Base-by-base conservation (phyloP, 2,329 filamentous ascomycete genomes). In the Penicillium olsonii region DNA sequence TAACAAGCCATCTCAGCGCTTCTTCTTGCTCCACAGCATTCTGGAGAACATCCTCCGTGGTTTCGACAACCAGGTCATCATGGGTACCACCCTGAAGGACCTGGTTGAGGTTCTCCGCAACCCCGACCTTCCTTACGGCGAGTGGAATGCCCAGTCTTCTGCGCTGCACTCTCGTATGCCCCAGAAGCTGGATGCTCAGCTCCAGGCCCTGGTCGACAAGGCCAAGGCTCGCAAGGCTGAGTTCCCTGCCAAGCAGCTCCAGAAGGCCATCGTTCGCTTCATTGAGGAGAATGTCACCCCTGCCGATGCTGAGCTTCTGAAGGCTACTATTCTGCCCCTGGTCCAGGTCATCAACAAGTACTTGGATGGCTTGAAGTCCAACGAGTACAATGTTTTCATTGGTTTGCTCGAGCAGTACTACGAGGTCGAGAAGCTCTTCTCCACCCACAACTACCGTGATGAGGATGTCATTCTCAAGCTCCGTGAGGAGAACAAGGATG, bases 141-240 rank as follows among this genome's bases (percentile, higher is more conserved):
- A 99, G 73, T 99, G 92, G 90, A 91, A 88, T 56, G 88, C 92
- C 5, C 91, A 97, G 68, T 94, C 95, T 61, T 95, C 94, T 41
- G 94, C 94, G 18, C 83, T 99, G n/a, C 92, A 97, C 73, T 89
- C 92, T 6, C 88, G 94, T 63, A 99, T 97, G 88, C 94, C 94
- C 0, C 87, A 92, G 68, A 96, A 92, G 76, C 84, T 99, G 24
- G 92, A 96, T 62, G 72, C 84, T 18, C 85, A 84, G 57, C 87
- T 99, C 59, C 84, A 86, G 11, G 88, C 94, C 64, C 87, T 95
- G 37, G 87, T 97, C 43, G 92, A 97, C 51, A 87, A 88, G 52
- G 84, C 91, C 35, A 88, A 86, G 70, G 75, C 83, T 48, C 84
- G 94, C 39, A 84, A 88, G 52, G 79, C 82, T 9, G 94, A 99